Base-by-base conservation (phyloP, 768 basidiomycete genomes). In the Phaffia australis region DNA sequence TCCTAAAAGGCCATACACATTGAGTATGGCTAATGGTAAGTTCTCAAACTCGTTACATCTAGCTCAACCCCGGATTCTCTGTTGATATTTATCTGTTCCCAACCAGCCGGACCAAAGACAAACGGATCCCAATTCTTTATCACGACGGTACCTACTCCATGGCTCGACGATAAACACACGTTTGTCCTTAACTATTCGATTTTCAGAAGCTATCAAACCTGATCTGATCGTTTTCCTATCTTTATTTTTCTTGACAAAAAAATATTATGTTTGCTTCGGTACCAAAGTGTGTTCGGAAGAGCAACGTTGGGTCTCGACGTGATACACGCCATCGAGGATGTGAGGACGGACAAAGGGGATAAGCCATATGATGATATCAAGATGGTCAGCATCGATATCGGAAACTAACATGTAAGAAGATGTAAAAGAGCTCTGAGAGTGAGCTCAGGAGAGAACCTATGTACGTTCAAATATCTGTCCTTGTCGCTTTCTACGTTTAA, bases 41-140 rank as follows among this genome's bases (percentile, higher is more conserved):
- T 46, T 27, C 42, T 27, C 48, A 27, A 19, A n/a, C 35, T 42
- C n/a, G 2, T 25, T 52, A 46, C 51, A 69, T 70, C 57, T 69
- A 60, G 18, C 47, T 64, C 35, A 2, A 19, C 21, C 29, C 18
- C 56, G 16, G 57, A n/a, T 18, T 35, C 4, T 8, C 14, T 29
- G 47, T 66, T 69, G 60, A 68, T 42, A 35, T 35, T 60, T 48
- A 50, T 27, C 4, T 27, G 19, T 32, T 72, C 23, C 42, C 29
- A 29, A 9, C 19, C 59, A 60, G 88, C 88, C 6, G 93, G 92
- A 4, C 85, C 89, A 8, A 79, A 78, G 55, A 95, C 93, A 47
- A 97, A 97, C 74, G 94, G 92, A 0, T 92, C 89, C 1, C 94
- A 99, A 74, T 99, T 97, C 80, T 99, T 97, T 79, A 90, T 98